A percentile compares a stretch with the other conserved stretches of the same genome.
phyloP scores from a whole-genome alignment of 108 stramenopile species.

The Cyclotella choctawhatcheeana region DNA sequence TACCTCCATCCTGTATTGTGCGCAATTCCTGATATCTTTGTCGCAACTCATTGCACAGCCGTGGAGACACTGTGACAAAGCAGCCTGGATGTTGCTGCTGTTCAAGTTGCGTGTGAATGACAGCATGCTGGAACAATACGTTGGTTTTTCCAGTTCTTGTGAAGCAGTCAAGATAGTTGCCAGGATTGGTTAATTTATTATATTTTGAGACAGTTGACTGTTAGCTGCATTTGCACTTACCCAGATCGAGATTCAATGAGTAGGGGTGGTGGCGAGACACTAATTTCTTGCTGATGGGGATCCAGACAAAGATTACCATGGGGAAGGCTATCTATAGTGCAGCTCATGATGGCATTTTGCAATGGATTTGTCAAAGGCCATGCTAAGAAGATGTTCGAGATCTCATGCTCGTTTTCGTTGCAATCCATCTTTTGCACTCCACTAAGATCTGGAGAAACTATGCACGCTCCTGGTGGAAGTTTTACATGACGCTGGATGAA shows the following conservation, averaged over 20 bases:
- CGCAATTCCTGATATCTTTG: slow-evolving; percentile 11
- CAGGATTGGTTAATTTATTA: slow-evolving; percentile 5
- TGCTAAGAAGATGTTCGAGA: background rate
- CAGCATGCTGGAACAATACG: slow-evolving; percentile 43
- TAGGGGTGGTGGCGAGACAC: background rate
- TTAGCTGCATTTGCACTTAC: background rate
- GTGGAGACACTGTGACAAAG: slow-evolving; percentile 36
- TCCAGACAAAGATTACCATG: slow-evolving; percentile 8
- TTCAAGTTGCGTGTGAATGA: slow-evolving; percentile 8
- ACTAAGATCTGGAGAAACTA: slow-evolving; percentile 13
- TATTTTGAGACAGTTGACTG: background rate
- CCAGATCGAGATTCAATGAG: slow-evolving; percentile 17
- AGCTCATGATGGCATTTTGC: slow-evolving; percentile 11
- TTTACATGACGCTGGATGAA: slow-evolving; percentile 20
- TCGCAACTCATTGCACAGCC: slow-evolving; percentile 21
- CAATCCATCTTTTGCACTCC: background rate
- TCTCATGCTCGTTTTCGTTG: background rate
- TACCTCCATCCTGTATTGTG: background rate
- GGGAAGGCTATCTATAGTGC: slow-evolving; percentile 1
- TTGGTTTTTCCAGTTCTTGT: slow-evolving; percentile 34
- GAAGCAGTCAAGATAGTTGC: too few relatives aligned
- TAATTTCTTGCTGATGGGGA: slow-evolving; percentile 10
- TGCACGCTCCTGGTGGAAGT: slow-evolving; percentile 18
- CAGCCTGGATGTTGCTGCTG: slow-evolving; percentile 1
- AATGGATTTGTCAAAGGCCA: slow-evolving; percentile 8